Evolutionary conservation across 176 grass and related monocot species (phyloP).

Genomic region (Carex myosuroides): DNA sequence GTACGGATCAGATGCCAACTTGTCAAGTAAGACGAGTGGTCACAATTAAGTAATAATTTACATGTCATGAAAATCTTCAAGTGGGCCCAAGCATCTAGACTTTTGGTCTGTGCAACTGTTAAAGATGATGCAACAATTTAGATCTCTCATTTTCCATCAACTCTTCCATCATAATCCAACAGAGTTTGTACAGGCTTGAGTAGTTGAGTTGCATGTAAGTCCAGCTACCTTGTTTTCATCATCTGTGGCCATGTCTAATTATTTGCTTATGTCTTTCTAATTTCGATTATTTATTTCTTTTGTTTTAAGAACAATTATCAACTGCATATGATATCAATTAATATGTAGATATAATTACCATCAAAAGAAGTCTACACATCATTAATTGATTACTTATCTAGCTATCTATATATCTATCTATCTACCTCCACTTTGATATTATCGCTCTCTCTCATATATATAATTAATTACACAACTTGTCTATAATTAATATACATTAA

Average conservation of each 20-base stretch:
- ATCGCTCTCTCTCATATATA: not conserved
- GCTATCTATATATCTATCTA: not conserved
- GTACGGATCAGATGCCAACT: not conserved
- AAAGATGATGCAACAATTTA: not conserved
- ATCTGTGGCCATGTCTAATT: not conserved
- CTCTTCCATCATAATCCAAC: not conserved
- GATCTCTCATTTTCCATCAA: slow-evolving; percentile 14
- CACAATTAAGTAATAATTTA: not conserved
- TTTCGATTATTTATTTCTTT: not conserved
- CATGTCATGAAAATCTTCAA: slow-evolving; percentile 1
- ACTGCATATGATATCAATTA: not conserved
- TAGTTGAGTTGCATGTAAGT: slow-evolving; percentile 1
- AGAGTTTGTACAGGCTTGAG: not conserved
- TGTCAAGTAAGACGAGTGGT: not conserved
- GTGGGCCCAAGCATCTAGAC: slow-evolving; percentile 8
- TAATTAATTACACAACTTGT: not conserved
- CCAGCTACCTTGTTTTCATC: not conserved
- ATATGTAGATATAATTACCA: not conserved
- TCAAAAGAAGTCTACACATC: not conserved
- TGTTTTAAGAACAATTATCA: not conserved
- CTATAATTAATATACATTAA: not conserved
- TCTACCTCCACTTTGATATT: not conserved
- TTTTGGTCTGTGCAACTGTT: slow-evolving; percentile 14
- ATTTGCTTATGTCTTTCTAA: not conserved
- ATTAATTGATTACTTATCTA: not conserved